A percentile compares a stretch with the other conserved stretches of the same genome.
phyloP scores from a whole-genome alignment of 2,329 filamentous ascomycete species.

The Phyllachora maydis region DNA sequence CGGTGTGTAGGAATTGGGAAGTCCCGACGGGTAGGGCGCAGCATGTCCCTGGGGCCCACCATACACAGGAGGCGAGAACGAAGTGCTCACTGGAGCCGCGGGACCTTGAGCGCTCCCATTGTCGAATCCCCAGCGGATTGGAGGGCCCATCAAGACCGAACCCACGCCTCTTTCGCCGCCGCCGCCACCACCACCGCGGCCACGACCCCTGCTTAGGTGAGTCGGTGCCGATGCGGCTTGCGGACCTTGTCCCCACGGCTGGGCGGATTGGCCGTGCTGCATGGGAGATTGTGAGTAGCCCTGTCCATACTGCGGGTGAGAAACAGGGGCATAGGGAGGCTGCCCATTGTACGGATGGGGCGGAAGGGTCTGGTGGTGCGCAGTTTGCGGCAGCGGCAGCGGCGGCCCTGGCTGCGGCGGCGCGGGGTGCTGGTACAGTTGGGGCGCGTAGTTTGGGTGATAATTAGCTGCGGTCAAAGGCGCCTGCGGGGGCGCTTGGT shows the following conservation, averaged over 20 bases:
- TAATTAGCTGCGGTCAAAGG: constrained; percentile 31
- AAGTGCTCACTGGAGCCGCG: constrained; percentile 22
- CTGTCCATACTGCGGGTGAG: constrained; percentile 12
- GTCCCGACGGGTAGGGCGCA: constrained; percentile 10
- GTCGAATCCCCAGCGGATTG: constrained; percentile 33
- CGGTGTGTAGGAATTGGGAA: constrained; percentile 18
- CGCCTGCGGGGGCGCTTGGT: constrained; percentile 21
- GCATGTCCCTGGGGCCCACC: constrained; percentile 9
- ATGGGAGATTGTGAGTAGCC: constrained; percentile 12
- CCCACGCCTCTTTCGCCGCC: constrained; percentile 14
- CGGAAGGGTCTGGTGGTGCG: constrained; percentile 15
- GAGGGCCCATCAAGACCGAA: constrained; percentile 28
- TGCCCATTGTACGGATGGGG: constrained; percentile 10
- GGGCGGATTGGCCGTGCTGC: constrained; percentile 13
- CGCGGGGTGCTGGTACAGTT: constrained; percentile 22
- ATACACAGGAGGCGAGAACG: constrained; percentile 15
- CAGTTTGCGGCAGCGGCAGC: too few relatives aligned
- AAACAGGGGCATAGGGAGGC: constrained; percentile 5
- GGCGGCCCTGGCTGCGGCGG: constrained; percentile 14
- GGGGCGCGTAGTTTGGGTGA: constrained; percentile 36
- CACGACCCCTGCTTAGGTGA: constrained; percentile 11
- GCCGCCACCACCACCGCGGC: constrained; percentile 17
- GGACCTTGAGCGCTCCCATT: constrained; percentile 14
- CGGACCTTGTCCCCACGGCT: constrained; percentile 24
- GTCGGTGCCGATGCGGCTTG: too few relatives aligned